phyloP scores from a whole-genome alignment of 148 eudicot genomes.

The Vaccinium macrocarpon region DNA sequence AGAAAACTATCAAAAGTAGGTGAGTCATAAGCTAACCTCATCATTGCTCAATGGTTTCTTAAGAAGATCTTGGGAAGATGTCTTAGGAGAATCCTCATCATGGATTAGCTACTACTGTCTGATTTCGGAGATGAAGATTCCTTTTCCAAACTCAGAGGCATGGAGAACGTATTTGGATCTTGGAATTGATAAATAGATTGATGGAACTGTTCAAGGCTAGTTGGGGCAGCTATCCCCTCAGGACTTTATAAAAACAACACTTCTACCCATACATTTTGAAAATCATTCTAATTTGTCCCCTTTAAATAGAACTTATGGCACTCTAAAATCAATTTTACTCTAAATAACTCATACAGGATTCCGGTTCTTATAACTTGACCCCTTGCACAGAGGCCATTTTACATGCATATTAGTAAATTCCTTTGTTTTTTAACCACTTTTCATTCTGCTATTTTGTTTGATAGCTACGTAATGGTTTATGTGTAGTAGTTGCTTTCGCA shows the following conservation, averaged over 20 bases:
- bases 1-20: not conserved
- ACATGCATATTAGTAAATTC: not conserved
- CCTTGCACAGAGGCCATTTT: not conserved
- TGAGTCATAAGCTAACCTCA: conserved; percentile 40
- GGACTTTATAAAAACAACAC: not conserved
- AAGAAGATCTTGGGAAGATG: conserved; percentile 32
- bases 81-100: conserved; percentile 25
- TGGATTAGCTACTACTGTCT: conserved; percentile 23
- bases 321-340: not conserved
- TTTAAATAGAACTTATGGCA: not conserved
- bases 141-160: conserved; percentile 42
- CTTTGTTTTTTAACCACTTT: not conserved
- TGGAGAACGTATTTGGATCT: no score
- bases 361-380: not conserved
- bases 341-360: not conserved
- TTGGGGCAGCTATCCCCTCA: not conserved
- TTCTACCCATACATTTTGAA: not conserved
- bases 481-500: not conserved
- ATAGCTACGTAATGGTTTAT: not conserved
- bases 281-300: not conserved
- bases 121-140: conserved; percentile 40
- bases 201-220: not conserved
- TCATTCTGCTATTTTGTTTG: not conserved
- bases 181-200: not conserved
- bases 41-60: conserved; percentile 41